Evolutionary conservation across 768 basidiomycete genomes (phyloP), one percentile per base, ranked within the genome.

Genomic region (Obba rivulosa): DNA sequence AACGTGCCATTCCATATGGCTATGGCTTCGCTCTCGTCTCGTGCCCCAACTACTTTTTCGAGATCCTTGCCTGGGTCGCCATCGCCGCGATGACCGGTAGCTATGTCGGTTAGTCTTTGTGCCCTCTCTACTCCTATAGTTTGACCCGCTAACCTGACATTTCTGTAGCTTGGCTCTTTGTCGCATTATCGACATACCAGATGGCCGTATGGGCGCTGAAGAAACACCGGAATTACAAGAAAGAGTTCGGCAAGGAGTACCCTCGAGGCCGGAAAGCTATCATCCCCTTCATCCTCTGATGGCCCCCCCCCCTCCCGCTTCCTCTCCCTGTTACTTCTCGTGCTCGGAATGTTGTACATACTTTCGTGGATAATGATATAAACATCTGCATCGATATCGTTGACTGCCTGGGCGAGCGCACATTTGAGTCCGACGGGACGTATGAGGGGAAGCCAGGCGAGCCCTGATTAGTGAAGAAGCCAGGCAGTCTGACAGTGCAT

Each of bases 11-110:
- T 56, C 96, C 96, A 0, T 69, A 73, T n/a, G 95, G 96, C 21
- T 95, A 92, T 55, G 94, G 93, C 5, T 99, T 97, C 70, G 73
- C 81, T 46, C 68, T 79, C n/a, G 77, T 94, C 35, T 87, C 90
- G 5, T 87, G 79, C 72, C 92, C 95, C 14, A 97, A 99, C 66
- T 99, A 99, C 70, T 83, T 89, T 63, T 97, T 94, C 60, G 96
- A 99, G 69, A 76, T 70, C 8, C 51, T 95, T 21, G 85, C 71
- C 0, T 96, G 95, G 90, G 59, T 73, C 3, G 71, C 76, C 14
- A 74, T 96, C 43, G 76, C 76, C 20, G 72, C 73, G 18, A 83
- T 98, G 82, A 92, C 92, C 2, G 79, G 83, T 24, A 88, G 85
- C 59, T 70, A 78, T 55, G 79, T 78, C 37, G 79, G 92, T 91